These are phyloP conservation scores for Leucaena leucocephala DNA, from an alignment of 306 rosid genomes.

Conservation along the genomic window DNA sequence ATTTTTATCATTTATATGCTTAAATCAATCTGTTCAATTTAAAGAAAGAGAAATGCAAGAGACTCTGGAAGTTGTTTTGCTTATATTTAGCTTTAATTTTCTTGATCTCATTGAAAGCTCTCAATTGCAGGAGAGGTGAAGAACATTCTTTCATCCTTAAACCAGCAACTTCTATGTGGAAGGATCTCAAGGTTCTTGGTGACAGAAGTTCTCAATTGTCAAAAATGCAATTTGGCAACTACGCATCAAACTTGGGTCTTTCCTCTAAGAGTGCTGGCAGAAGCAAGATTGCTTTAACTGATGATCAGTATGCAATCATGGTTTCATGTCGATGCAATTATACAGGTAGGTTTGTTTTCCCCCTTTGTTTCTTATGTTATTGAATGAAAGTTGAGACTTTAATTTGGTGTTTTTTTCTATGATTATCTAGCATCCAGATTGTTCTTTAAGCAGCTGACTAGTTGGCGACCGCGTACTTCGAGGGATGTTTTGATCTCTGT, in stretches of 20 bases:
- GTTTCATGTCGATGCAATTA: slow-evolving; percentile 96
- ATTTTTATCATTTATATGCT: background rate
- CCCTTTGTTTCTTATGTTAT: slow-evolving; percentile 31
- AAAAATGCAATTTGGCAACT: slow-evolving; percentile 52
- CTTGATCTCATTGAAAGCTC: slow-evolving; percentile 42
- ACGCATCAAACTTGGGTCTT: slow-evolving; percentile 49
- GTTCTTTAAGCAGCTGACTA: slow-evolving; percentile 90
- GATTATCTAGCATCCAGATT: slow-evolving; percentile 69
- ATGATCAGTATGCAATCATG: slow-evolving; percentile 86
- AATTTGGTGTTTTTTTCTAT: slow-evolving; percentile 20
- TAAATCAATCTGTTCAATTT: slow-evolving; percentile 28
- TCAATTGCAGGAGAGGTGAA: slow-evolving; percentile 86
- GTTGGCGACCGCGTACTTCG: slow-evolving; percentile 80
- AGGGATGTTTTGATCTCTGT: slow-evolving; percentile 95
- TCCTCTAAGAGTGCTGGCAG: slow-evolving; percentile 52
- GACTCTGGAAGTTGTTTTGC: slow-evolving; percentile 10
- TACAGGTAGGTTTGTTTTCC: slow-evolving; percentile 51
- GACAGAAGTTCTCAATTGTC: slow-evolving; percentile 62
- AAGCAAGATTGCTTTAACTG: slow-evolving; percentile 46
- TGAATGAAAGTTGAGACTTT: slow-evolving; percentile 31
- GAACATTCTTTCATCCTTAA: slow-evolving; percentile 96
- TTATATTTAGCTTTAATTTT: slow-evolving; percentile 28
- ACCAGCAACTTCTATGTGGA: slow-evolving; percentile 75
- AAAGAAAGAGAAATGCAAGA: slow-evolving; percentile 12
- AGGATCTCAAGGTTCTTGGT: slow-evolving; percentile 62